A percentile compares a stretch with the other conserved stretches of the same genome.
Conservation (phyloP, 2,329 filamentous ascomycete species). For the Hortaea werneckii region DNA sequence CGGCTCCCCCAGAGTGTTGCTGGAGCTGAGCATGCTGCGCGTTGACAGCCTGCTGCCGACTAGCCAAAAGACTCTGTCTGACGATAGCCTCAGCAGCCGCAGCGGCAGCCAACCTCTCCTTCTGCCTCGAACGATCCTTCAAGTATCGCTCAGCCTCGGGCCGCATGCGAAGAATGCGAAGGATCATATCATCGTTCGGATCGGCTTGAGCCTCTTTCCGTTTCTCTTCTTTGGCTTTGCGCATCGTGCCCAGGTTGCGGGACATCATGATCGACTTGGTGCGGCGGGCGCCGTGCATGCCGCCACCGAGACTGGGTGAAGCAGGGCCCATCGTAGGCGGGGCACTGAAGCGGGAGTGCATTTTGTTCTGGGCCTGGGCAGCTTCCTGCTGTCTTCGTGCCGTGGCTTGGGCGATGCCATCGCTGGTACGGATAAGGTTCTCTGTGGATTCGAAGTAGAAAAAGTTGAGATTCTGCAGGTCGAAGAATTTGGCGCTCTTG, state of each 20-base stretch:
- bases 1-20: background rate
- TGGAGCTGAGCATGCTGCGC: too few relatives aligned
- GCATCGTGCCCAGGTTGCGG: constrained; percentile 91
- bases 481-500: constrained; percentile 96
- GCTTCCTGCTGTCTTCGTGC: constrained; percentile 53
- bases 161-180: constrained; percentile 88
- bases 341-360: constrained; percentile 49
- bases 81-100: constrained; percentile 92
- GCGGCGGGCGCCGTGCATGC: background rate
- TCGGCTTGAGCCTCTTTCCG: constrained; percentile 91
- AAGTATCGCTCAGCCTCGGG: constrained; percentile 82
- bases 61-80: constrained; percentile 60
- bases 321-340: constrained; percentile 37
- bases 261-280: background rate
- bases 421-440: constrained; percentile 85
- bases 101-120: constrained; percentile 81
- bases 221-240: constrained; percentile 75
- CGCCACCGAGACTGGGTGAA: constrained; percentile 16
- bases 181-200: constrained; percentile 94
- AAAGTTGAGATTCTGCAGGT: constrained; percentile 91
- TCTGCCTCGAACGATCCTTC: constrained; percentile 82
- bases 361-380: constrained; percentile 33
- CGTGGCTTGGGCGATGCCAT: constrained; percentile 86
- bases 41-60: too few relatives aligned
- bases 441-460: constrained; percentile 95